phyloP scores from a whole-genome alignment of 345 rosid species.

The Rhizophora mangle region DNA sequence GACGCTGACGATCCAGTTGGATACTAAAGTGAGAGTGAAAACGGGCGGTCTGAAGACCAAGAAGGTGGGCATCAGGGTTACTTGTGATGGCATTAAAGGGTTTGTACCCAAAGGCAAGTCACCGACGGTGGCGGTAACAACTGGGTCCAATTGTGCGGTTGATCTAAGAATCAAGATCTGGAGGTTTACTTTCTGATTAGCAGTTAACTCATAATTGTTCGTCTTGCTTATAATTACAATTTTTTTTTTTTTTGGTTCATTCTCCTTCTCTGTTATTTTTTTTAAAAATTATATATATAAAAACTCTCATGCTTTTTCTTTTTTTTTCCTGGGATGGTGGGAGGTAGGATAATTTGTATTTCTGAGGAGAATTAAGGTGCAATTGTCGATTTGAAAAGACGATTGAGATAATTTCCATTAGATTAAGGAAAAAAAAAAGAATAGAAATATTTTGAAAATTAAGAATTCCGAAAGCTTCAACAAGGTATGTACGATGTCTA shows the following conservation, averaged over 20 bases:
- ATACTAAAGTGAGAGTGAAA: slow-evolving; percentile 60
- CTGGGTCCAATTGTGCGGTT: slow-evolving; percentile 62
- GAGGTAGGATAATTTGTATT: neutral
- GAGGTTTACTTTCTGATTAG: slow-evolving; percentile 63
- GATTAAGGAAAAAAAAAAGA: neutral
- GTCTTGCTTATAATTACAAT: neutral
- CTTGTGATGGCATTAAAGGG: slow-evolving; percentile 67
- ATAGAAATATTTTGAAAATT: neutral
- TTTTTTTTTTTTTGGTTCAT: neutral
- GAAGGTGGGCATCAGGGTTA: slow-evolving; percentile 74
- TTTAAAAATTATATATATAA: neutral
- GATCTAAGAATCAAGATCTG: slow-evolving; percentile 89
- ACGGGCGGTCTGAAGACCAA: slow-evolving; percentile 56
- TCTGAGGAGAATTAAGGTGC: neutral
- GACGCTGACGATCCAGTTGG: slow-evolving; percentile 50
- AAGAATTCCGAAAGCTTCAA: too few species aligned
- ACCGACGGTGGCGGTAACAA: slow-evolving; percentile 49
- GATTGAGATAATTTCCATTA: neutral
- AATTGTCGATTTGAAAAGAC: neutral
- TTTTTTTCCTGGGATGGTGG: neutral
- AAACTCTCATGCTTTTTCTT: neutral
- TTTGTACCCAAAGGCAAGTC: slow-evolving; percentile 65
- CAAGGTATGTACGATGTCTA: too few species aligned
- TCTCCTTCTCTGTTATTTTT: slow-evolving; percentile 11
- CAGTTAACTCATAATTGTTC: neutral